Evolutionary conservation across 805 yeast genomes (phyloP).

Genomic region (Metschnikowia noctiluminum): DNA sequence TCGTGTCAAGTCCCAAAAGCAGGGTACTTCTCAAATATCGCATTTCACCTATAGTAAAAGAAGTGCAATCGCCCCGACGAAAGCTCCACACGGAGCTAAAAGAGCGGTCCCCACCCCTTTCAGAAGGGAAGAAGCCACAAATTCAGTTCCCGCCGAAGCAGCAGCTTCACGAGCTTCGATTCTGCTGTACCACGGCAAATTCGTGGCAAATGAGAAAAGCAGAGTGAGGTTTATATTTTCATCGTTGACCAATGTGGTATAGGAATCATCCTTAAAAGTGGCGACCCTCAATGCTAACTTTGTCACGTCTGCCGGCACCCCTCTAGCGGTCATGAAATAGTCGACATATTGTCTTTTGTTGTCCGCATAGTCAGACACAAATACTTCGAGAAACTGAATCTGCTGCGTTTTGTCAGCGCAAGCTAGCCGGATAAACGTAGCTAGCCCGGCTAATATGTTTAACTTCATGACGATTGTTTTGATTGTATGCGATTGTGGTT

Average conservation of each 20-base stretch:
- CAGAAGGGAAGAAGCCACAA: background rate
- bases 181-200: conserved; percentile 32
- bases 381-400: conserved; percentile 31
- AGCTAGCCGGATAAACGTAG: conserved; percentile 7
- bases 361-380: conserved; percentile 33
- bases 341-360: conserved; percentile 31
- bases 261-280: conserved; percentile 45
- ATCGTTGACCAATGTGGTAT: conserved; percentile 35
- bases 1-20: background rate
- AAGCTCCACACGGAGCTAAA: conserved; percentile 29
- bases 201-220: conserved; percentile 32
- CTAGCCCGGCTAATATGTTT: conserved; percentile 12
- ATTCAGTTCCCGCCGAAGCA: background rate
- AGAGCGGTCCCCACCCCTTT: conserved; percentile 15
- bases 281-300: conserved; percentile 27
- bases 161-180: conserved; percentile 17
- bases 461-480: conserved; percentile 18
- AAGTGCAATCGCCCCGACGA: conserved; percentile 33
- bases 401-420: conserved; percentile 9
- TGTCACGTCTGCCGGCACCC: conserved; percentile 30
- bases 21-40: background rate
- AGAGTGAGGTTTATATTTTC: conserved; percentile 20
- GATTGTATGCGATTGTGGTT: too few relatives aligned
- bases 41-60: conserved; percentile 24
- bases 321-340: conserved; percentile 26